Percentiles rank a stretch among this genome's conserved stretches.
Conservation (phyloP, 1,284 basidiomycete genomes). For the Ganoderma meredithae region DNA sequence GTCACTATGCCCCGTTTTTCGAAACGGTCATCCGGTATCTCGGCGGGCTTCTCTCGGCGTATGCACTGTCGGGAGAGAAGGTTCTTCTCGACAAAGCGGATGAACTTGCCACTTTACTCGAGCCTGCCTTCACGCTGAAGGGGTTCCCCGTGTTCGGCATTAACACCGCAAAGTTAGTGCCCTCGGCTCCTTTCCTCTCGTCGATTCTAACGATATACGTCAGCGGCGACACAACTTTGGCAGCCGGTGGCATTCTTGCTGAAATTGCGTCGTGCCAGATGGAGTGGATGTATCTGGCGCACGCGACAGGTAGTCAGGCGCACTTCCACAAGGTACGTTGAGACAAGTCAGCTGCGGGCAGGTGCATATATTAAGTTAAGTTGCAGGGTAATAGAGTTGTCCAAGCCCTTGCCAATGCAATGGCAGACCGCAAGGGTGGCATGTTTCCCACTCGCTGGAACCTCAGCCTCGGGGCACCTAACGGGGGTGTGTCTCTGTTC, state of each 20-base stretch:
- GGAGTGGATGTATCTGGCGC: constrained; percentile 71
- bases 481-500: constrained; percentile 42
- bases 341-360: not conserved
- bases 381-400: constrained; percentile 33
- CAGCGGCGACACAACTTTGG: constrained; percentile 16
- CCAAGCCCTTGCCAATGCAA: constrained; percentile 42
- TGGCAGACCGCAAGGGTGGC: constrained; percentile 51
- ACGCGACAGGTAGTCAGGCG: constrained; percentile 59
- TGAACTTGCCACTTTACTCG: constrained; percentile 54
- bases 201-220: not conserved
- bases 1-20: constrained; percentile 63
- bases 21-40: constrained; percentile 82
- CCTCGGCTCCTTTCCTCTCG: not conserved
- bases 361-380: not conserved
- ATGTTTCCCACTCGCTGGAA: constrained; percentile 66
- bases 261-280: constrained; percentile 65
- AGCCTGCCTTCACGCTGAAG: constrained; percentile 59
- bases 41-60: constrained; percentile 74
- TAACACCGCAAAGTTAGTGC: constrained; percentile 46
- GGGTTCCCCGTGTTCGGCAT: constrained; percentile 60
- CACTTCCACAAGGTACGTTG: constrained; percentile 60
- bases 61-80: constrained; percentile 68
- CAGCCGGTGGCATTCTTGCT: constrained; percentile 40
- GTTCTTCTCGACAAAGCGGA: constrained; percentile 59
- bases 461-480: constrained; percentile 48